These are phyloP conservation scores for Penstemon eatonii DNA, from an alignment of 257 asterid genomes.

Conservation along the genomic window DNA sequence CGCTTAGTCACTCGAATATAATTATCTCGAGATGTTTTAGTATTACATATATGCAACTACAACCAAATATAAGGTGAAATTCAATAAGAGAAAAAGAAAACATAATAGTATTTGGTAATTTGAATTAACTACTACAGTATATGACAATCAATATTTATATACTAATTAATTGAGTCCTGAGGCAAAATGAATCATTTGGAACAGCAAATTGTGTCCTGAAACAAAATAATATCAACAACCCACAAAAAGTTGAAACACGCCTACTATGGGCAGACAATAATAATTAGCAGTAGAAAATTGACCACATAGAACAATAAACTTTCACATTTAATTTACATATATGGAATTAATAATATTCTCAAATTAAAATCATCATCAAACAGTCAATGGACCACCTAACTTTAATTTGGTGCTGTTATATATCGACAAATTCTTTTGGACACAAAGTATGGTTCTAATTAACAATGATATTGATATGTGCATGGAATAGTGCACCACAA, in stretches of 20 bases:
- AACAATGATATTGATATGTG: too few species aligned
- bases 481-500: constrained; percentile 32
- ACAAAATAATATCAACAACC: constrained; percentile 39
- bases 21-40: too few species aligned
- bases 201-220: constrained; percentile 38
- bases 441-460: too few species aligned
- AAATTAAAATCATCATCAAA: constrained; percentile 7
- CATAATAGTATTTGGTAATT: background rate
- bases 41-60: too few species aligned
- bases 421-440: too few species aligned
- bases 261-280: constrained; percentile 63
- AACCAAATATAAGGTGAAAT: too few species aligned
- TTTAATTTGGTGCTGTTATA: too few species aligned
- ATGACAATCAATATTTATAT: background rate
- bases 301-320: constrained; percentile 32
- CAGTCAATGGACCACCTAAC: constrained; percentile 9
- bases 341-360: background rate
- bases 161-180: constrained; percentile 5
- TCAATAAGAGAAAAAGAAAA: too few species aligned
- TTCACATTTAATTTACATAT: constrained; percentile 57
- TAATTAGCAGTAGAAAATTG: constrained; percentile 45
- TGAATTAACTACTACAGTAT: too few species aligned
- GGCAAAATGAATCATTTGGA: constrained; percentile 32
- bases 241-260: constrained; percentile 51
- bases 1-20: too few species aligned